Evolutionary conservation across 257 asterid genomes (phyloP).

Genomic region (Coffea canephora): DNA sequence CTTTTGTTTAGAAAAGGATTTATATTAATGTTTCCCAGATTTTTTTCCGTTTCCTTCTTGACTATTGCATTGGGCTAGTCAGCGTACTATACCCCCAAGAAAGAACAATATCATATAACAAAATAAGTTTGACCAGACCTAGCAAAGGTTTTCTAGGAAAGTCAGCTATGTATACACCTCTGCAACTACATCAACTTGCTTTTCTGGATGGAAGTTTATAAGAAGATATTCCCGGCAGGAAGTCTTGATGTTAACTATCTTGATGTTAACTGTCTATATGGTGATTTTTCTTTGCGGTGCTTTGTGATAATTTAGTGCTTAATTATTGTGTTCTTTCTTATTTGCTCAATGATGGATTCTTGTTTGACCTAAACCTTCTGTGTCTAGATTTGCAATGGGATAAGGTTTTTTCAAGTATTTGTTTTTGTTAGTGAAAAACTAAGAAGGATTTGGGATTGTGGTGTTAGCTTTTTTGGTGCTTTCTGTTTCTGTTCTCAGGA

Average conservation of each 20-base stretch:
- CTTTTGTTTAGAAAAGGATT: background rate
- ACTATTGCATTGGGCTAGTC: background rate
- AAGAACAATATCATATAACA: background rate
- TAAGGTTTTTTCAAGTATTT: background rate
- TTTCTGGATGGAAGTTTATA: background rate
- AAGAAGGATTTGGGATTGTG: background rate
- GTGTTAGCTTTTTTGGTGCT: constrained; percentile 11
- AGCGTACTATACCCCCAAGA: background rate
- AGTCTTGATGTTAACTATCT: background rate
- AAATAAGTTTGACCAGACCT: background rate
- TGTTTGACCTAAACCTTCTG: no score
- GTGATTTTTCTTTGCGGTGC: background rate
- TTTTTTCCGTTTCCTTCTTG: background rate
- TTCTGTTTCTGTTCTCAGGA: constrained; percentile 49
- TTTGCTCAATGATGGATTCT: background rate
- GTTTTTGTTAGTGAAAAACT: background rate
- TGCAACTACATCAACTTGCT: background rate
- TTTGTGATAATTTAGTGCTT: background rate
- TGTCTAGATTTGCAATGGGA: background rate
- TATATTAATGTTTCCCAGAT: background rate
- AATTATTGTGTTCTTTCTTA: background rate
- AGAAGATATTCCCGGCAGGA: background rate
- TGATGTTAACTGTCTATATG: background rate
- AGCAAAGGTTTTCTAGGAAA: background rate
- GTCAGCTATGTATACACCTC: background rate